phyloP scores from a whole-genome alignment of 176 grass and related monocot species.

The Saccharum spontaneum region DNA sequence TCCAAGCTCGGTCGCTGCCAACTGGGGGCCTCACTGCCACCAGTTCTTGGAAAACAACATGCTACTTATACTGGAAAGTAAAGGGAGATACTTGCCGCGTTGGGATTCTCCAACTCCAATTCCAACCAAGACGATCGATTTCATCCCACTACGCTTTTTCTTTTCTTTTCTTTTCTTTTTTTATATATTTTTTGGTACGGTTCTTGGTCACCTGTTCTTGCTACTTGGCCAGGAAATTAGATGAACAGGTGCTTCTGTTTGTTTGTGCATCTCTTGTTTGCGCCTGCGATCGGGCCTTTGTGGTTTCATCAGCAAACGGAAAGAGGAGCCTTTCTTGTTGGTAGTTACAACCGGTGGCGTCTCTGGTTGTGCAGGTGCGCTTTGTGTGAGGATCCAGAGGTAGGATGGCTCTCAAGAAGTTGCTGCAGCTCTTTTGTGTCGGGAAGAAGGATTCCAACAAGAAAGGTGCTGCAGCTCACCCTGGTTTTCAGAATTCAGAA shows the following conservation, averaged over 20 bases:
- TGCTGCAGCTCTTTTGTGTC: constrained; percentile 42
- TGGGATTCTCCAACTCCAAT: constrained; percentile 23
- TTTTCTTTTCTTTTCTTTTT: not conserved
- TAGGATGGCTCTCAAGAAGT: constrained; percentile 46
- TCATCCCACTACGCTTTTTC: not conserved
- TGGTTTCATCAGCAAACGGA: not conserved
- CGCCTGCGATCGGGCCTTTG: not conserved
- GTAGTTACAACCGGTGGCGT: not conserved
- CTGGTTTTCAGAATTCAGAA: not conserved
- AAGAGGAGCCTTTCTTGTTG: not conserved
- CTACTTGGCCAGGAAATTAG: not conserved
- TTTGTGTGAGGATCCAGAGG: not conserved
- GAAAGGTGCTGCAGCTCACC: constrained; percentile 30
- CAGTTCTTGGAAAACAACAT: constrained; percentile 12
- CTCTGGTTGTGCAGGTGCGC: constrained; percentile 23
- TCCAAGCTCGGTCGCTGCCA: not conserved
- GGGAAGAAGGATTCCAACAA: constrained; percentile 46
- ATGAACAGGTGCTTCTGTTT: not conserved
- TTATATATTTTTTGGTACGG: not conserved
- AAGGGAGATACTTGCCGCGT: constrained; percentile 29
- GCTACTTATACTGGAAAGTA: not conserved
- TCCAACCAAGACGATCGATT: not conserved
- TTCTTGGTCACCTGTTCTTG: not conserved
- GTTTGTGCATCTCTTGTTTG: not conserved
- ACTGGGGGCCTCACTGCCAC: constrained; percentile 13